Percentiles rank a stretch among this genome's conserved stretches.
These are phyloP conservation scores for Jatropha podagrica DNA, from an alignment of 441 rosid species.

Conservation along the genomic window DNA sequence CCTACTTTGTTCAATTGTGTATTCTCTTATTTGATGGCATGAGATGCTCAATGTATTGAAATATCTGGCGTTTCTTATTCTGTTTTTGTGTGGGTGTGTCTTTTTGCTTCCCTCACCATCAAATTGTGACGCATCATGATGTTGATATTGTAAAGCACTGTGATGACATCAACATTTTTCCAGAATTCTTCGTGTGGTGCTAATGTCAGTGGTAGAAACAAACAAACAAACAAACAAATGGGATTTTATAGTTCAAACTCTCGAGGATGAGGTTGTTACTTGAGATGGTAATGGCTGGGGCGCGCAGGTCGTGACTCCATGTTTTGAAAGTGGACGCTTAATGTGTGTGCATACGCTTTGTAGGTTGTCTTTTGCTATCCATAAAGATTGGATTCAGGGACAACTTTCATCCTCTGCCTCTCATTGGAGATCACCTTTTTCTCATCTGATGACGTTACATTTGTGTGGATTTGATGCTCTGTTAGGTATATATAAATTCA, in stretches of 20 bases:
- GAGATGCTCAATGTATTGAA: conserved; percentile 13
- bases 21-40: conserved; percentile 10
- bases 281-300: background rate
- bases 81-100: background rate
- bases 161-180: background rate
- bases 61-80: background rate
- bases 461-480: background rate
- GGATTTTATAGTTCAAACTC: background rate
- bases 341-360: too few species aligned
- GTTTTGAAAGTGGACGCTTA: too few species aligned
- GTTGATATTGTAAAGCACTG: conserved; percentile 9
- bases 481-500: too few species aligned
- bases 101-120: background rate
- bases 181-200: background rate
- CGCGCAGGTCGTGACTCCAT: background rate
- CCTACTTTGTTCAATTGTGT: conserved; percentile 11
- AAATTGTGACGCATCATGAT: background rate
- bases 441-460: conserved; percentile 2
- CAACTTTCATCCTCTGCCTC: conserved; percentile 6
- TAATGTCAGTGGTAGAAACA: background rate
- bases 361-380: conserved; percentile 12
- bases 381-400: background rate
- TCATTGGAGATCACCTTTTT: background rate
- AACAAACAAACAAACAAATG: background rate
- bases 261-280: background rate